Evolutionary conservation across 2,329 filamentous ascomycete genomes (phyloP).

Genomic region (Ascochyta clinopodiicola): DNA sequence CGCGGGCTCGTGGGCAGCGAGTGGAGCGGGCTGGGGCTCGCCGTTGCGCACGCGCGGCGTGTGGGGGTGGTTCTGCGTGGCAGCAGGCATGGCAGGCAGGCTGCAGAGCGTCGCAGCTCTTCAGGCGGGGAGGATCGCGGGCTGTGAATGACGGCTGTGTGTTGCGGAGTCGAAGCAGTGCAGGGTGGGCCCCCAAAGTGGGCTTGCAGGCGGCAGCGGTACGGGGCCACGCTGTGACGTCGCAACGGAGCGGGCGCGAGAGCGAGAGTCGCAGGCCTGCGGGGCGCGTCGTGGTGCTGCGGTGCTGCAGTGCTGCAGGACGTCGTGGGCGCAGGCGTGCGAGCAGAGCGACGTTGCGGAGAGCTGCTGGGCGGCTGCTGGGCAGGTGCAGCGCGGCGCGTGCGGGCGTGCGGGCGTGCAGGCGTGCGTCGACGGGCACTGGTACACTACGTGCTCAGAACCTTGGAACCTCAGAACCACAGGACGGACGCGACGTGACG

Average conservation of each 20-base stretch:
- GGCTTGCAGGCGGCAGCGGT: slow-evolving; percentile 34
- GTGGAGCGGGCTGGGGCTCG: slow-evolving; percentile 52
- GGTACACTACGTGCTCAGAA: slow-evolving; percentile 24
- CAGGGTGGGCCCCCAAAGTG: slow-evolving; percentile 29
- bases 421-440: background rate
- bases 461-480: background rate
- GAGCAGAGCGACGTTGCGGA: slow-evolving; percentile 8
- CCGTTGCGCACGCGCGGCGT: slow-evolving; percentile 53
- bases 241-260: slow-evolving; percentile 21
- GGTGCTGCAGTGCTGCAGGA: background rate
- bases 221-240: slow-evolving; percentile 28
- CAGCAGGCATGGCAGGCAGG: slow-evolving; percentile 47
- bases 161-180: slow-evolving; percentile 24
- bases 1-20: slow-evolving; percentile 67
- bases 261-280: slow-evolving; percentile 18
- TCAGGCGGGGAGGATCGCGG: slow-evolving; percentile 24
- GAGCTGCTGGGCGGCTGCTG: slow-evolving; percentile 4
- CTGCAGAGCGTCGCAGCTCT: slow-evolving; percentile 38
- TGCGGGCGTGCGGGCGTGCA: slow-evolving; percentile 12
- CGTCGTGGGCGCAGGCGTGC: slow-evolving; percentile 1
- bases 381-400: slow-evolving; percentile 3
- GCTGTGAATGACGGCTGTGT: slow-evolving; percentile 24
- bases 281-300: slow-evolving; percentile 9
- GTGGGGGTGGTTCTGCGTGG: slow-evolving; percentile 45
- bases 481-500: slow-evolving; percentile 23